A percentile compares a stretch with the other conserved stretches of the same genome.
These are phyloP conservation scores for Brassica hybrid DNA, from an alignment of 441 rosid species.

Conservation along the genomic window DNA sequence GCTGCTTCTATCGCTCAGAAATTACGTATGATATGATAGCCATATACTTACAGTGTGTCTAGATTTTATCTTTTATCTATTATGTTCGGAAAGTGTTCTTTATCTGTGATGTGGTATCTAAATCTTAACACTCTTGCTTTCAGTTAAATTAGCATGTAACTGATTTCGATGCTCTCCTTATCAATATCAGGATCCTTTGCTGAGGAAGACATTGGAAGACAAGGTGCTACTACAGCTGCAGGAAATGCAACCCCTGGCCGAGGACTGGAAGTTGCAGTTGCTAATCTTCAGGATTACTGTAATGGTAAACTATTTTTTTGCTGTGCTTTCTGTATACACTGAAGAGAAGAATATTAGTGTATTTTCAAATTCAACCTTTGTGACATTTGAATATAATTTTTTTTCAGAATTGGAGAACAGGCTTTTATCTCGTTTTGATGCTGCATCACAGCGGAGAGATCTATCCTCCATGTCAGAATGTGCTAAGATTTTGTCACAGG, in stretches of 20 bases:
- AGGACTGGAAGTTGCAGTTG: constrained; percentile 98
- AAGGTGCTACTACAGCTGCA: constrained; percentile 54
- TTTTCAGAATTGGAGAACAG: constrained; percentile 93
- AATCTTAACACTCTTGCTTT: background rate
- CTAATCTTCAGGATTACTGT: constrained; percentile 99
- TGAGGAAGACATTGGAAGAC: constrained; percentile 98
- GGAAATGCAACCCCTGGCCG: constrained; percentile 96
- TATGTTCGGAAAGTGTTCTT: background rate
- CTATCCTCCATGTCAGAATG: constrained; percentile 98
- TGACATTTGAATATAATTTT: constrained; percentile 34
- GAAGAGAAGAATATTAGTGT: constrained; percentile 2
- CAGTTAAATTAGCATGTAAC: constrained; percentile 24
- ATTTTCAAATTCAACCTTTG: constrained; percentile 22
- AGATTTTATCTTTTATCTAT: background rate
- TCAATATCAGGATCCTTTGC: constrained; percentile 86
- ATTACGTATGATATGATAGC: constrained; percentile 67
- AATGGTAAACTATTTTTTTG: constrained; percentile 63
- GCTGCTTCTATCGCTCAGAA: constrained; percentile 99
- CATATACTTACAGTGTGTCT: background rate
- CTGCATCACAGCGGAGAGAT: constrained; percentile 97
- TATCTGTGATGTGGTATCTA: background rate
- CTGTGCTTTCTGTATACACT: constrained; percentile 19
- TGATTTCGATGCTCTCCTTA: constrained; percentile 30
- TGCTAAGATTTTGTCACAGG: constrained; percentile 99
- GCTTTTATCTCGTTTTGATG: constrained; percentile 92